Evolutionary conservation across 805 yeast genomes (phyloP).

Genomic region (Metschnikowia baotianmanensis): DNA sequence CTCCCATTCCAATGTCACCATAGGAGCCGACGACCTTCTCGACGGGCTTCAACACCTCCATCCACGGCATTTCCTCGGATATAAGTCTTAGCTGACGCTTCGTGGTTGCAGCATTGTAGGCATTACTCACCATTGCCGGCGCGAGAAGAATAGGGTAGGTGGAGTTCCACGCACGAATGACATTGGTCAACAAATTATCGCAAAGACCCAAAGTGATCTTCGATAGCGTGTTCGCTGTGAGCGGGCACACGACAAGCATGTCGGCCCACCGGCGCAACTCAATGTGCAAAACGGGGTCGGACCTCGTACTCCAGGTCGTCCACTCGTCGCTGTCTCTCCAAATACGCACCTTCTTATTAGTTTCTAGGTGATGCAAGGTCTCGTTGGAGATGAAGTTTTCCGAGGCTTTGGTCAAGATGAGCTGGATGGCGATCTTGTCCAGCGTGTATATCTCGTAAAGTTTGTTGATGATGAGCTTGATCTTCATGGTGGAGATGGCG

Average conservation of each 20-base stretch:
- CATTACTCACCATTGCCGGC: slow-evolving; percentile 93
- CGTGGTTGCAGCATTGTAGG: slow-evolving; percentile 86
- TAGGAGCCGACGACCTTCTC: slow-evolving; percentile 90
- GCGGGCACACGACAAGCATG: slow-evolving; percentile 86
- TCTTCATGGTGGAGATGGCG: slow-evolving; percentile 50
- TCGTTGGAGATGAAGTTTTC: slow-evolving; percentile 52
- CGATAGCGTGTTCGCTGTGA: slow-evolving; percentile 88
- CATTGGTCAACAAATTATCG: slow-evolving; percentile 87
- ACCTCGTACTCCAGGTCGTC: slow-evolving; percentile 72
- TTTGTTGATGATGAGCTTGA: slow-evolving; percentile 50
- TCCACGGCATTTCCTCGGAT: slow-evolving; percentile 91
- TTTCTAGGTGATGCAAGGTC: slow-evolving; percentile 37
- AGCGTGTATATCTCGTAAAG: slow-evolving; percentile 50
- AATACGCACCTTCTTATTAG: slow-evolving; percentile 43
- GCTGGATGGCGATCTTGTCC: slow-evolving; percentile 51
- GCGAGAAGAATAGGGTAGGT: slow-evolving; percentile 85
- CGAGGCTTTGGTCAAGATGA: slow-evolving; percentile 52
- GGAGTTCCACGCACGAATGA: slow-evolving; percentile 94
- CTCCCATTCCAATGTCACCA: slow-evolving; percentile 99
- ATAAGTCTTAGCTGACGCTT: slow-evolving; percentile 75
- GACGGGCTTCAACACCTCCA: slow-evolving; percentile 88
- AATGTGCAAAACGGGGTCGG: slow-evolving; percentile 92
- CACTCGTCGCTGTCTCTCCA: slow-evolving; percentile 63
- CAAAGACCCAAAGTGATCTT: slow-evolving; percentile 89
- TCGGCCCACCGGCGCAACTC: slow-evolving; percentile 98